Percentiles rank a stretch among this genome's conserved stretches.
These are phyloP conservation scores for Begonia masoniana DNA, from an alignment of 306 rosid genomes.

Conservation along the genomic window DNA sequence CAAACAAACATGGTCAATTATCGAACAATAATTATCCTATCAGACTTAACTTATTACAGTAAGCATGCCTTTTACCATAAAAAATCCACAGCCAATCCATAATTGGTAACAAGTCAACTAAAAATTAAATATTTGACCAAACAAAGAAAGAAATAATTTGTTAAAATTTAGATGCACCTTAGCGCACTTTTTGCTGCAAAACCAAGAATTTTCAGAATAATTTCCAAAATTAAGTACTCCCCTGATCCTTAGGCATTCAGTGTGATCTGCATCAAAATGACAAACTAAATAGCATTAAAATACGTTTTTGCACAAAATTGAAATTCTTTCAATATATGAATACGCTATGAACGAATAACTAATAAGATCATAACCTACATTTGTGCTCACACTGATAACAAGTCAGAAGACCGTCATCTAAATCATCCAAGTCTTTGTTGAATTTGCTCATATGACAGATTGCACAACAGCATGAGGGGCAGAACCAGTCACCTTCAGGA, in stretches of 20 bases:
- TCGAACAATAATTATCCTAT: too few relatives aligned
- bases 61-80: too few relatives aligned
- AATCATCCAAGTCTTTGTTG: conserved; percentile 18
- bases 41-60: too few relatives aligned
- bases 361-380: conserved; percentile 29
- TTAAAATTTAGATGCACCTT: conserved; percentile 28
- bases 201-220: conserved; percentile 26
- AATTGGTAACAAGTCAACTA: too few relatives aligned
- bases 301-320: conserved; percentile 1
- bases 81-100: too few relatives aligned
- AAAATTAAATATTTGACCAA: too few relatives aligned
- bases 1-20: too few relatives aligned
- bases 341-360: neutral
- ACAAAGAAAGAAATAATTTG: neutral
- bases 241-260: conserved; percentile 33
- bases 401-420: conserved; percentile 18
- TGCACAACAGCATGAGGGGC: conserved; percentile 71
- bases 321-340: neutral
- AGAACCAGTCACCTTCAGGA: conserved; percentile 87
- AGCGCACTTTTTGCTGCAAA: conserved; percentile 51
- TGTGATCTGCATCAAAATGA: conserved; percentile 50
- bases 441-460: conserved; percentile 39
- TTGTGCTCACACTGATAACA: conserved; percentile 71
- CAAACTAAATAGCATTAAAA: conserved; percentile 3
- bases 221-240: conserved; percentile 13